Evolutionary conservation across 192 early-diverging fungal species (phyloP).

Genomic region (Diversispora epigaea): DNA sequence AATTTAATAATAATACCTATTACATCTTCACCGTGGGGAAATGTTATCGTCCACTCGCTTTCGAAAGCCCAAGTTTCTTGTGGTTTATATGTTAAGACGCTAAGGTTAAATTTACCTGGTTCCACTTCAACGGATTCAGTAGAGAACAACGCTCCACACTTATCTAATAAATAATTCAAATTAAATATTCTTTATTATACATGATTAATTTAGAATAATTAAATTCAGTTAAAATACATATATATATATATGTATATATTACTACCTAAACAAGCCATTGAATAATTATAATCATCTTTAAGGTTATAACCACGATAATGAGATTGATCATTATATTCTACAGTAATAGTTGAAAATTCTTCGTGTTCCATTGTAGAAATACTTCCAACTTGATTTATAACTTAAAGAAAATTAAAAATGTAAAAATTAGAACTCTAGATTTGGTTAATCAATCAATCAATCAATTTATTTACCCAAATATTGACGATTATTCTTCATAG

Average conservation of each 20-base stretch:
- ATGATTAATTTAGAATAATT: not conserved
- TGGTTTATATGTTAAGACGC: slow-evolving; percentile 70
- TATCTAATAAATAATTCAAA: slow-evolving; percentile 29
- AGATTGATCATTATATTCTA: slow-evolving; percentile 88
- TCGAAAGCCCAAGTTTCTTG: slow-evolving; percentile 69
- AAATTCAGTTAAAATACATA: too few relatives aligned
- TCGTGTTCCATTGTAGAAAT: slow-evolving; percentile 73
- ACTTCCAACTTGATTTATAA: slow-evolving; percentile 83
- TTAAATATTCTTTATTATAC: not conserved
- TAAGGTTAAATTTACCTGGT: slow-evolving; percentile 42
- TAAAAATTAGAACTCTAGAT: not conserved
- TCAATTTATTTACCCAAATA: slow-evolving; percentile 48
- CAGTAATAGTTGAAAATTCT: slow-evolving; percentile 73
- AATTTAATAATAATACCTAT: slow-evolving; percentile 42
- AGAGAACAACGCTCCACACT: slow-evolving; percentile 75
- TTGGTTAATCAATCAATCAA: not conserved
- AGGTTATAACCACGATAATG: slow-evolving; percentile 77
- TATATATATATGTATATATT: not conserved
- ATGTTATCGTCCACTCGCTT: slow-evolving; percentile 72
- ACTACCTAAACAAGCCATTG: slow-evolving; percentile 71
- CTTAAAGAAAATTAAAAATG: slow-evolving; percentile 33
- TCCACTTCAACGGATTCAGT: slow-evolving; percentile 35
- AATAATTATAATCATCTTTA: slow-evolving; percentile 73
- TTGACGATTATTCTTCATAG: slow-evolving; percentile 50
- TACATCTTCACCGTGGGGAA: slow-evolving; percentile 70